Evolutionary conservation across 2,329 filamentous ascomycete species (phyloP).

Genomic region (Fusarium floridanum): DNA sequence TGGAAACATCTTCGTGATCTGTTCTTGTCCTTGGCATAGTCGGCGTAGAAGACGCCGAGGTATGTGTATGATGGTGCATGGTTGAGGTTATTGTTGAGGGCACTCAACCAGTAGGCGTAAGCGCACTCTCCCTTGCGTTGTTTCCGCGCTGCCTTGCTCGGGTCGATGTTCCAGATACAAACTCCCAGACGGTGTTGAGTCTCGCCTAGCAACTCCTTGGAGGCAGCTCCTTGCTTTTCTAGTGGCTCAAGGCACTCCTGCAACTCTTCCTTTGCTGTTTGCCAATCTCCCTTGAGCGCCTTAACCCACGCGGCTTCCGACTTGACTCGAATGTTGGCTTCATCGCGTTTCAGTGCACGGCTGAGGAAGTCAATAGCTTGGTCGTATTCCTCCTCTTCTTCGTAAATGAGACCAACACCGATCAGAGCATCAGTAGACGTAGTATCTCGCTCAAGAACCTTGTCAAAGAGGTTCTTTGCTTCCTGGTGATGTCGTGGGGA

Average conservation of each 20-base stretch:
- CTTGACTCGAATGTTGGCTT: slow-evolving; percentile 80
- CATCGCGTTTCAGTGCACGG: slow-evolving; percentile 80
- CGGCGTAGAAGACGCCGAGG: slow-evolving; percentile 89
- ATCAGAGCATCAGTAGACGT: slow-evolving; percentile 86
- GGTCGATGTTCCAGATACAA: slow-evolving; percentile 87
- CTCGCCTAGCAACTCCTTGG: slow-evolving; percentile 82
- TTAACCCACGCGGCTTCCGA: slow-evolving; percentile 95
- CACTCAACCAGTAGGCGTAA: slow-evolving; percentile 85
- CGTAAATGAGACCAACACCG: slow-evolving; percentile 89
- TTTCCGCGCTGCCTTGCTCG: slow-evolving; percentile 80
- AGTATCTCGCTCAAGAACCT: slow-evolving; percentile 80
- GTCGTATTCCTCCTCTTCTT: slow-evolving; percentile 91
- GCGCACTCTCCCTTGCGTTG: slow-evolving; percentile 77
- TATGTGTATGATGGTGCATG: slow-evolving; percentile 93
- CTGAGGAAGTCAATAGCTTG: slow-evolving; percentile 85
- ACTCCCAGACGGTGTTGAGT: slow-evolving; percentile 88
- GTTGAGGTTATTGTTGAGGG: slow-evolving; percentile 87
- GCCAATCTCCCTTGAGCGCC: slow-evolving; percentile 82
- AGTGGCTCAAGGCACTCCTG: slow-evolving; percentile 77
- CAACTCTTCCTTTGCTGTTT: slow-evolving; percentile 75
- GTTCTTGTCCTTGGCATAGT: slow-evolving; percentile 89
- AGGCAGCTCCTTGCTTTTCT: slow-evolving; percentile 66
- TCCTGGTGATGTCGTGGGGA: slow-evolving; percentile 90
- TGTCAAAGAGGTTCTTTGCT: slow-evolving; percentile 87
- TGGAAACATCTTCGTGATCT: slow-evolving; percentile 94